Percentiles rank a stretch among this genome's conserved stretches.
Evolutionary conservation across 257 asterid species (phyloP).

Genomic region (Salvia hispanica): DNA sequence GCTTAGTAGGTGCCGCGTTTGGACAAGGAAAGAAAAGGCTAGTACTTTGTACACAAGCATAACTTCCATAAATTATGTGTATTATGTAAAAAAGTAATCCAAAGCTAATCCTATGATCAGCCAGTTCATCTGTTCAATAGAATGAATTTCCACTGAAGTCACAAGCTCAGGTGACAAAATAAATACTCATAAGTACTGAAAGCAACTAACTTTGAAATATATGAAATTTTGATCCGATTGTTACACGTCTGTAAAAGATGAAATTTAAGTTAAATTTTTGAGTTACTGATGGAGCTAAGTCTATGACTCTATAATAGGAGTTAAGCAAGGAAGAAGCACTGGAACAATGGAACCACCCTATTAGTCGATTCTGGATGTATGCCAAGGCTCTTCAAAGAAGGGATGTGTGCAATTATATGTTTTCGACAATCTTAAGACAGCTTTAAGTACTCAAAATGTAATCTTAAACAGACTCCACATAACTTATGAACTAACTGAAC

Average conservation of each 20-base stretch:
- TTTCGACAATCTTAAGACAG: background rate
- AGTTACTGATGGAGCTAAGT: background rate
- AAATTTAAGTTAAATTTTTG: background rate
- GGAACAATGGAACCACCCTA: background rate
- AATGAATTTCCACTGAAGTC: background rate
- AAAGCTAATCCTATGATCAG: background rate
- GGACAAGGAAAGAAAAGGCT: background rate
- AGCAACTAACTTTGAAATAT: background rate
- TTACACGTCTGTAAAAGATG: slow-evolving; percentile 3
- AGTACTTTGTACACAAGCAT: background rate
- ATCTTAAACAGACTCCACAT: background rate
- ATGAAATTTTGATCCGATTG: background rate
- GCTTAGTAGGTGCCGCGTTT: background rate
- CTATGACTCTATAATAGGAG: background rate
- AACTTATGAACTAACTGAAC: background rate
- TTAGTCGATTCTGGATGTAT: slow-evolving; percentile 1
- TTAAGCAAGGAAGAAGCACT: background rate
- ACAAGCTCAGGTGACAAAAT: background rate
- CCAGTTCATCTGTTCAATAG: background rate
- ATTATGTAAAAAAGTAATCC: background rate
- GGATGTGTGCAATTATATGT: background rate
- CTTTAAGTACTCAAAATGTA: background rate
- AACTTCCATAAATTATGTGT: background rate
- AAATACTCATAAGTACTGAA: background rate
- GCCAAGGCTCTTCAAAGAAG: slow-evolving; percentile 11